Conservation (phyloP, 2,329 filamentous ascomycete genomes). For the Pseudocercospora fuligena region DNA sequence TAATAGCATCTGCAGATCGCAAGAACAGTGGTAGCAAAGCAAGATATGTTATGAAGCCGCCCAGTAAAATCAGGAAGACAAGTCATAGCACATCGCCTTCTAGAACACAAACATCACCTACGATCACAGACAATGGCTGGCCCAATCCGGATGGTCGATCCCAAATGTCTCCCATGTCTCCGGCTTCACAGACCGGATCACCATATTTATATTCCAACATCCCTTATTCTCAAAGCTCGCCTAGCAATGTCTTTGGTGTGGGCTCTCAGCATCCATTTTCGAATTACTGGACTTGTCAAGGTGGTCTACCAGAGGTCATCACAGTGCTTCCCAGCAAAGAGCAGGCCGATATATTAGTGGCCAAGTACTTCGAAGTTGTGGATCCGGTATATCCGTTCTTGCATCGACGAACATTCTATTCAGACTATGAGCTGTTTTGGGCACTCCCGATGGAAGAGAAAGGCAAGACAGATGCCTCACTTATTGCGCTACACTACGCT, state of each 20-base stretch:
- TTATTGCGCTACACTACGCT: constrained; percentile 74
- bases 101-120: constrained; percentile 31
- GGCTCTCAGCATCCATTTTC: constrained; percentile 78
- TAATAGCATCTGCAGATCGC: constrained; percentile 63
- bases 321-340: constrained; percentile 75
- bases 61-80: constrained; percentile 40
- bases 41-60: constrained; percentile 41
- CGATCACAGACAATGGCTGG: constrained; percentile 38
- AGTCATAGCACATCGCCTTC: constrained; percentile 28
- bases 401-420: constrained; percentile 74
- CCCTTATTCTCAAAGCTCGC: constrained; percentile 69
- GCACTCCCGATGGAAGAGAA: constrained; percentile 60
- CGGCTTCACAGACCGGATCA: constrained; percentile 28
- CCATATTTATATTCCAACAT: constrained; percentile 70
- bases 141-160: constrained; percentile 31
- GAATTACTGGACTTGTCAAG: constrained; percentile 83
- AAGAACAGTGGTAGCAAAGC: constrained; percentile 36
- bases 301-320: constrained; percentile 75
- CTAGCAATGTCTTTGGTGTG: constrained; percentile 80
- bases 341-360: constrained; percentile 71
- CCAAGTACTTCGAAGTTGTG: constrained; percentile 63
- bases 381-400: constrained; percentile 84
- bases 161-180: constrained; percentile 20
- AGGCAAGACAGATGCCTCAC: constrained; percentile 66
- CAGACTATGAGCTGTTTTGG: constrained; percentile 81